Percentiles rank a stretch among this genome's conserved stretches.
phyloP scores from a whole-genome alignment of 352 stramenopile genomes.

The Globisporangium cylindrosporum region DNA sequence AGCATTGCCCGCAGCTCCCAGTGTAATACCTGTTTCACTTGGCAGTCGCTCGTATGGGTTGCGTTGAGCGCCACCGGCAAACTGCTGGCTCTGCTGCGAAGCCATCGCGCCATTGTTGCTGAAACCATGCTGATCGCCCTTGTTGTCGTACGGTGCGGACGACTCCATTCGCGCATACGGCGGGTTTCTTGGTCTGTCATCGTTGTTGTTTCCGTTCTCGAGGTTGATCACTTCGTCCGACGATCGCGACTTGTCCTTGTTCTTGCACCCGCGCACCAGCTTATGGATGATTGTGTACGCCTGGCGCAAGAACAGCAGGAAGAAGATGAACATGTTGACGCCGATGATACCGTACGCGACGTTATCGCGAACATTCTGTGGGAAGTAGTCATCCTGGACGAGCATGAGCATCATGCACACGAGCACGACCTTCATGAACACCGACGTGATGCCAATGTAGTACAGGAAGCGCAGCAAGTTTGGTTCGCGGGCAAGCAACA shows the following conservation, averaged over 20 bases:
- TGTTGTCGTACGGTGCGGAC: conserved; percentile 16
- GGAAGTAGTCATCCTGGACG: conserved; percentile 76
- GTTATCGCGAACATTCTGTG: conserved; percentile 75
- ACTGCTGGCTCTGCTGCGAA: conserved; percentile 6
- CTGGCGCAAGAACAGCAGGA: conserved; percentile 75
- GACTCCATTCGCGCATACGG: conserved; percentile 23
- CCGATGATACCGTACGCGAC: conserved; percentile 85
- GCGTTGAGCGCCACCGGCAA: conserved; percentile 10
- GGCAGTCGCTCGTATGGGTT: conserved; percentile 6
- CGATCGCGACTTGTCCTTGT: conserved; percentile 26
- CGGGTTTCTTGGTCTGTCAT: conserved; percentile 6
- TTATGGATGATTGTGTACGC: conserved; percentile 78
- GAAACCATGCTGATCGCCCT: neutral
- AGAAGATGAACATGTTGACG: conserved; percentile 83
- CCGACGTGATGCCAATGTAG: conserved; percentile 73
- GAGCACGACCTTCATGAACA: conserved; percentile 82
- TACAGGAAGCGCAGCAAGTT: conserved; percentile 82
- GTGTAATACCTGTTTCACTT: neutral
- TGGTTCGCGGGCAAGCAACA: conserved; percentile 67
- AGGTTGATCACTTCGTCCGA: conserved; percentile 43
- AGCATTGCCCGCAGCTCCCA: neutral
- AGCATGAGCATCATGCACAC: conserved; percentile 81
- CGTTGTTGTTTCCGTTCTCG: conserved; percentile 34
- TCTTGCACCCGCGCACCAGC: conserved; percentile 46
- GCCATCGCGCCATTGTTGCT: conserved; percentile 1